Base-by-base conservation (phyloP, 805 yeast genomes). In the Sugiyamaella marilandica region DNA sequence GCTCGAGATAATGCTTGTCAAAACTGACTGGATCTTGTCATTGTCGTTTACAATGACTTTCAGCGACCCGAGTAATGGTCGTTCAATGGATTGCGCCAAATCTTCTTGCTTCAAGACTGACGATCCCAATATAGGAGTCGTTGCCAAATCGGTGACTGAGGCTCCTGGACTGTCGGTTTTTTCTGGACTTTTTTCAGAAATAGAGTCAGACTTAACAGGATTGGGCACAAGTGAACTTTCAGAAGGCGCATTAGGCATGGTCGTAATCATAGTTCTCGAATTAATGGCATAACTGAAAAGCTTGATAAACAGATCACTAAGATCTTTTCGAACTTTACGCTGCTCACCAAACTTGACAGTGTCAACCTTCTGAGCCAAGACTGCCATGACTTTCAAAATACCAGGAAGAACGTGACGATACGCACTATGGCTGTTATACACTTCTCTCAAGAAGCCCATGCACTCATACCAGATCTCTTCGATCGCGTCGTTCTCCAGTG, bases 391-490 rank as follows among this genome's bases (percentile, higher is more conserved):
- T 43, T 73, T 75, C 41, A 91, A 68, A 4, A 84, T 58, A 35
- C 74, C 75, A 2, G 87, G 77, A 39, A 82, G 67, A 1, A 85
- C 63, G 2, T 65, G 65, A 50, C 74, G 76, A 64, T 80, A 87
- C 3, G 70, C 60, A 5, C 71, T 60, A 14, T 76, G 67, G 58
- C 80, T 79, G 2, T 77, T 66, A 31, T 75, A 59, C 0, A 82
- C 77, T 3, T 83, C 89, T 57, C 76, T 83, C 58, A 87, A 71
- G 58, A 87, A 90, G 1, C 66, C 65, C 24, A 80, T 70, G 33
- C 84, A 70, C 19, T 76, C 78, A 9, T 67, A 66, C 83, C 90
- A 92, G 16, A 90, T 77, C 53, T 92, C 98, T 54, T 85, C 90
- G 47, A 89, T 72, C 0, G 87, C 81, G 60, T 89, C 95, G 55